Evolutionary conservation across 192 early-diverging fungal genomes (phyloP).

Genomic region (Umbelopsis sp.): DNA sequence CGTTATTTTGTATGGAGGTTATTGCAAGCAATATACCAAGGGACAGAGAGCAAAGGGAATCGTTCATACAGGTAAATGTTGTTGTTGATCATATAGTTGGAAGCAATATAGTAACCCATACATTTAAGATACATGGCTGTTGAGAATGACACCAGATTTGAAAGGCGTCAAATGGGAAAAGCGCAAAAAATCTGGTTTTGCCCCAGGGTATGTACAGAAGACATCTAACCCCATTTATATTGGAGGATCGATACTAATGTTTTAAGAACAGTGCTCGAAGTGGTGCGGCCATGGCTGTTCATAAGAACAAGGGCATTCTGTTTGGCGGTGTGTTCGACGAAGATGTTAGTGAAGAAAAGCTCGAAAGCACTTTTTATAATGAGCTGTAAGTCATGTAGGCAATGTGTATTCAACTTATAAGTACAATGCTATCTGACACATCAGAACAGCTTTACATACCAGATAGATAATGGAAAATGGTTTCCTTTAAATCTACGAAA

Average conservation of each 20-base stretch:
- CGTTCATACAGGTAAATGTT: slow-evolving; percentile 46
- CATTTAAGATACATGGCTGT: slow-evolving; percentile 42
- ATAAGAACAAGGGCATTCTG: slow-evolving; percentile 63
- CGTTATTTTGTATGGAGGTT: slow-evolving; percentile 70
- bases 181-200: slow-evolving; percentile 55
- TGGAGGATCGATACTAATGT: background rate
- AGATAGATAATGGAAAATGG: slow-evolving; percentile 64
- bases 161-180: slow-evolving; percentile 64
- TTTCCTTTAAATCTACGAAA: slow-evolving; percentile 56
- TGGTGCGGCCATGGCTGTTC: slow-evolving; percentile 55
- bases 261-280: slow-evolving; percentile 23
- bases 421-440: background rate
- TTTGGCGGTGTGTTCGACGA: slow-evolving; percentile 70
- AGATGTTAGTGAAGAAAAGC: slow-evolving; percentile 63
- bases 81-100: no score
- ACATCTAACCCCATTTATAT: background rate
- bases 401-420: background rate
- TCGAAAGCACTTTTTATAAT: slow-evolving; percentile 62
- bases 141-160: slow-evolving; percentile 65
- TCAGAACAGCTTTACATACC: slow-evolving; percentile 42
- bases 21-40: slow-evolving; percentile 64
- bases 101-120: no score
- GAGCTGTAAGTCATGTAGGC: slow-evolving; percentile 48
- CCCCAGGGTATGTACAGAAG: slow-evolving; percentile 33
- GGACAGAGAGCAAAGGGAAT: slow-evolving; percentile 62